Percentiles rank a stretch among this genome's conserved stretches.
phyloP scores from a whole-genome alignment of 1,139 yeast genomes.

The Saccharomyces hybrid region DNA sequence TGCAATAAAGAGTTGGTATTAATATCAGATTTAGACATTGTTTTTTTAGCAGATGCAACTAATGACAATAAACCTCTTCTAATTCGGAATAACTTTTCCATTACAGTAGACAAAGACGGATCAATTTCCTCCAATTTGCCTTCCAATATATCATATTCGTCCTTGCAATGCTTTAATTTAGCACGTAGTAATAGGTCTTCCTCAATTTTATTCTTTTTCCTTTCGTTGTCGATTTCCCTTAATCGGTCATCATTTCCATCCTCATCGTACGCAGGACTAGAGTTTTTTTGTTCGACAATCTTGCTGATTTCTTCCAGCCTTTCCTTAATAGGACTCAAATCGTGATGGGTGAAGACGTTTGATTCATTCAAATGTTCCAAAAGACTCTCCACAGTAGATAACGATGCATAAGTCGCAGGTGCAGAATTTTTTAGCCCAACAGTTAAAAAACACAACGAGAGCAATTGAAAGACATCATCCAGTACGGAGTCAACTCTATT shows the following conservation, averaged over 20 bases:
- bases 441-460: slow-evolving; percentile 79
- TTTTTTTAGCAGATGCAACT: slow-evolving; percentile 35
- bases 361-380: slow-evolving; percentile 76
- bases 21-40: not conserved
- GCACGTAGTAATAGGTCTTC: slow-evolving; percentile 52
- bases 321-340: slow-evolving; percentile 64
- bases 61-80: slow-evolving; percentile 47
- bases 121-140: slow-evolving; percentile 51
- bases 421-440: slow-evolving; percentile 87
- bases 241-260: slow-evolving; percentile 20
- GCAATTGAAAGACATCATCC: slow-evolving; percentile 82
- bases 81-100: slow-evolving; percentile 46
- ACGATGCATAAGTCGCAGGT: slow-evolving; percentile 87
- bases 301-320: slow-evolving; percentile 60
- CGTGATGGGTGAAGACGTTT: slow-evolving; percentile 75
- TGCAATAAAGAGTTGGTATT: not conserved
- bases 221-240: slow-evolving; percentile 23
- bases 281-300: slow-evolving; percentile 46
- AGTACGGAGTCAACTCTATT: slow-evolving; percentile 60
- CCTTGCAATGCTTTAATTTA: slow-evolving; percentile 52
- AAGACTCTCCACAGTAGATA: slow-evolving; percentile 75
- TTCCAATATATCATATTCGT: slow-evolving; percentile 47
- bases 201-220: slow-evolving; percentile 38
- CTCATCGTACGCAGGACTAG: slow-evolving; percentile 28
- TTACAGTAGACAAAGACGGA: slow-evolving; percentile 43